Evolutionary conservation across 2,329 filamentous ascomycete species (phyloP).

Genomic region (Metarhizium album): DNA sequence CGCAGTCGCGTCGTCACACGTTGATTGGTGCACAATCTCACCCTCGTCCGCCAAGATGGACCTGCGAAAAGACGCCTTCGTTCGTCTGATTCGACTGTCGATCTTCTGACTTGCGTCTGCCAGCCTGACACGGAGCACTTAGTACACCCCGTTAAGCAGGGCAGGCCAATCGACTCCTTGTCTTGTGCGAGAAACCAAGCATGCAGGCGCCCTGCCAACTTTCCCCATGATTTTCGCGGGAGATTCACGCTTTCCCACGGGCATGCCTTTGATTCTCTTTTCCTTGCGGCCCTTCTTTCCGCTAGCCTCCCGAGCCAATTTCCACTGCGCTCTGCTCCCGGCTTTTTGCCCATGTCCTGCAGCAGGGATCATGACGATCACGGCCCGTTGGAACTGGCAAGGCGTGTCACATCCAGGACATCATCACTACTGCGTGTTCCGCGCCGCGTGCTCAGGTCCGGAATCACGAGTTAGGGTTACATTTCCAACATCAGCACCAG

Average conservation of each 20-base stretch:
- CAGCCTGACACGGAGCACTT: neutral
- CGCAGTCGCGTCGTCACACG: neutral
- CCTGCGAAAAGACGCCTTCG: neutral
- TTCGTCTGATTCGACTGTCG: slow-evolving; percentile 10
- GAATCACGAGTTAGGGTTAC: neutral
- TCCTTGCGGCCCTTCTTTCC: neutral
- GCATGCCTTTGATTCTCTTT: too few relatives aligned
- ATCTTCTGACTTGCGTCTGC: neutral
- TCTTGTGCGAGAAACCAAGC: neutral
- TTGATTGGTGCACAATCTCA: neutral
- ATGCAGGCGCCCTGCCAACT: neutral
- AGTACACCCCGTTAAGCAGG: neutral
- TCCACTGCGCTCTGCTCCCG: neutral
- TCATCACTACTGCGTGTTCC: neutral
- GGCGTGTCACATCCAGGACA: neutral
- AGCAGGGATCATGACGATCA: neutral
- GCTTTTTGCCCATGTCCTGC: neutral
- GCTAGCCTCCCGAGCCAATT: neutral
- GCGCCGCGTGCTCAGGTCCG: neutral
- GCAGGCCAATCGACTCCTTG: neutral
- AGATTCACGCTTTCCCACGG: neutral
- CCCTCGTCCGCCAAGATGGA: neutral
- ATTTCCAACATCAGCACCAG: neutral
- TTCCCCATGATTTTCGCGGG: neutral
- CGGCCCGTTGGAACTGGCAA: neutral